Evolutionary conservation across 2,329 filamentous ascomycete genomes (phyloP), one percentile per base, ranked within the genome.

Genomic region (Ophiostoma perfectum): DNA sequence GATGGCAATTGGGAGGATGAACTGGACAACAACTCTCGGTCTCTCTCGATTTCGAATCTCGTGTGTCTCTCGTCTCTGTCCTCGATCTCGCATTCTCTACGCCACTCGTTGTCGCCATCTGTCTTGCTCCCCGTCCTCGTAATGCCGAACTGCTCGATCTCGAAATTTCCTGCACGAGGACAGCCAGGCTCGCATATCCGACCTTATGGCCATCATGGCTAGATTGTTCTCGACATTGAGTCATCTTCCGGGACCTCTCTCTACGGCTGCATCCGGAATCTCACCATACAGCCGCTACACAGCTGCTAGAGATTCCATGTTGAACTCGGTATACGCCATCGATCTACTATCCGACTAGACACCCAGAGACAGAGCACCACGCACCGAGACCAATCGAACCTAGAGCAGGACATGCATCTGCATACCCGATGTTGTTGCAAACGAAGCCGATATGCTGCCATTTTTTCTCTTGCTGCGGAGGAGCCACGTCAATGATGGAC

Each of bases 401-500:
- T 1, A 52, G 16, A 52, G 5, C 12, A 47, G 5, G 12, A 5
- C 45, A 5, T 47, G 27, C 49, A 27, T n/a, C 5, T 9, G n/a
- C n/a, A 27, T 27, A 27, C 27, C 27, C 42, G 39, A 64, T 5
- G 3, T 16, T 42, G 58, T 11, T 27, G 8, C 2, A 7, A 41
- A 41, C 14, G 65, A 66, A 49, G 65, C 36, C 49, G 52, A 66
- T 27, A 44, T 64, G 63, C 63, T 64, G 42, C 42, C 63, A 47
- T 16, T 45, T 55, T 66, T 66, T 52, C 52, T 78, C 78, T 79
- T 66, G 63, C 41, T 44, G 39, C 39, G 2, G n/a, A 16, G n/a
- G 14, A 44, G 63, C 63, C 41, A 36, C n/a, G 58, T 27, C 27
- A 27, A 49, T 60, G 58, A 62, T 39, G 36, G 18, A 38, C 52